Evolutionary conservation across 2,329 filamentous ascomycete genomes (phyloP).

Genomic region (Diplodia intermedia): DNA sequence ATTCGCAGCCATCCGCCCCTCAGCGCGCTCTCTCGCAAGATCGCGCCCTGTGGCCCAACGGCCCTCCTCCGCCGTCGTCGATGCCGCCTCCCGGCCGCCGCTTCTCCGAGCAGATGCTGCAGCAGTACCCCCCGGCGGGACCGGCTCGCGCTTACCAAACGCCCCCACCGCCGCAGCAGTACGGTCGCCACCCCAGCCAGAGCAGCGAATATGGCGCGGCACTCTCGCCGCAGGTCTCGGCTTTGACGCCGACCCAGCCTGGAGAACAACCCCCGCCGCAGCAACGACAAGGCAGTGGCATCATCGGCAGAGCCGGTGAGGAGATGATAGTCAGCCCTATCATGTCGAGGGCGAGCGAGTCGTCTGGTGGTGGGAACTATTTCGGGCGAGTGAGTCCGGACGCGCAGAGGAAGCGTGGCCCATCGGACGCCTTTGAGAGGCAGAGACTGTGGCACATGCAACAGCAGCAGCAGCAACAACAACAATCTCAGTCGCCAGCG

Average conservation of each 20-base stretch:
- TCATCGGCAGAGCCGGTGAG: not conserved
- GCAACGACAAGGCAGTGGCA: not conserved
- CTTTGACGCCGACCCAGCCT: conserved; percentile 4
- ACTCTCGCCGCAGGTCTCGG: conserved; percentile 24
- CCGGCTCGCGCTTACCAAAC: conserved; percentile 13
- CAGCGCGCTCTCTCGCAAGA: conserved; percentile 19
- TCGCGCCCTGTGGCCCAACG: conserved; percentile 12
- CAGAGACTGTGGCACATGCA: conserved; percentile 35
- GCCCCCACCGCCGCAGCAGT: conserved; percentile 9
- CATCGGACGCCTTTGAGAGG: conserved; percentile 28
- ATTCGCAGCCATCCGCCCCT: not conserved
- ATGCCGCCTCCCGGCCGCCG: conserved; percentile 10
- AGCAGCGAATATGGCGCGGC: not conserved
- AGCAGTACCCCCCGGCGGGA: not conserved
- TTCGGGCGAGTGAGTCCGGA: conserved; percentile 31
- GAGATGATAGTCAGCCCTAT: conserved; percentile 19
- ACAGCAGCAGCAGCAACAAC: conserved; percentile 33
- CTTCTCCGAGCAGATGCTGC: conserved; percentile 26
- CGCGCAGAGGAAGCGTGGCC: conserved; percentile 22
- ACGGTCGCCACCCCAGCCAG: conserved; percentile 8
- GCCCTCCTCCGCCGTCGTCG: not conserved
- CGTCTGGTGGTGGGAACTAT: not conserved
- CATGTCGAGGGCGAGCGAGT: not conserved
- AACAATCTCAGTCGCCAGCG: not conserved
- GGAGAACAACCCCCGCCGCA: not conserved